A percentile compares a stretch with the other conserved stretches of the same genome.
phyloP scores from a whole-genome alignment of 768 basidiomycete genomes.

The Naematelia aurantialba region DNA sequence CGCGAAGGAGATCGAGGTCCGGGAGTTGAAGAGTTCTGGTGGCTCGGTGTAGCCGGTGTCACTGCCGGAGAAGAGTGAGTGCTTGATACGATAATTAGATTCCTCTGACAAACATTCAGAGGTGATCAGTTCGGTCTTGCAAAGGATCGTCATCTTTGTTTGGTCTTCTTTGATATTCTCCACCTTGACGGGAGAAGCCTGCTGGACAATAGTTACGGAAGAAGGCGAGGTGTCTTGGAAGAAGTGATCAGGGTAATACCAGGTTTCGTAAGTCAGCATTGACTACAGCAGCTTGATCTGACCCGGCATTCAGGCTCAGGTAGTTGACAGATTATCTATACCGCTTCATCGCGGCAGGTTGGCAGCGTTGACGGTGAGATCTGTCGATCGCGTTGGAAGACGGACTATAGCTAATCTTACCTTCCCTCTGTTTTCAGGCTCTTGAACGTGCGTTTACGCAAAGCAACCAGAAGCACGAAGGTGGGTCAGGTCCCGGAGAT shows the following conservation, averaged over 20 bases:
- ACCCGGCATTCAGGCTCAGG: conserved; percentile 12
- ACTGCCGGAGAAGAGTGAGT: conserved; percentile 8
- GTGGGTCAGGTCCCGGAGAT: conserved; percentile 12
- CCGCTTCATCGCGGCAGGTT: conserved; percentile 47
- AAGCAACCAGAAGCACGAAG: conserved; percentile 16
- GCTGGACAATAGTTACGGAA: conserved; percentile 58
- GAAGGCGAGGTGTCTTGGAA: conserved; percentile 65
- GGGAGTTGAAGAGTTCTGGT: conserved; percentile 66
- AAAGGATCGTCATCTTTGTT: conserved; percentile 59
- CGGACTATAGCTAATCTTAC: neutral
- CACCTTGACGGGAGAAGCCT: conserved; percentile 63
- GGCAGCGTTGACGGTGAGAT: conserved; percentile 8
- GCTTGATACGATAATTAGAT: too few species aligned
- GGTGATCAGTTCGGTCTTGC: neutral
- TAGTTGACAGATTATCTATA: conserved; percentile 61
- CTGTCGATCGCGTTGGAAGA: conserved; percentile 11
- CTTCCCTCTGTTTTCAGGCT: conserved; percentile 8
- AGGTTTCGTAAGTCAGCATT: conserved; percentile 57
- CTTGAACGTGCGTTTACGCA: conserved; percentile 10
- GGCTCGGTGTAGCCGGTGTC: conserved; percentile 38
- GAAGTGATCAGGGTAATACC: conserved; percentile 56
- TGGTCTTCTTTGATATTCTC: conserved; percentile 85
- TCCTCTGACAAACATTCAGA: too few species aligned
- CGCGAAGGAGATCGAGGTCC: conserved; percentile 41
- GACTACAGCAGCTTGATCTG: neutral